These are phyloP conservation scores for Yueomyces sp. DNA, from an alignment of 805 yeast species.

Conservation along the genomic window DNA sequence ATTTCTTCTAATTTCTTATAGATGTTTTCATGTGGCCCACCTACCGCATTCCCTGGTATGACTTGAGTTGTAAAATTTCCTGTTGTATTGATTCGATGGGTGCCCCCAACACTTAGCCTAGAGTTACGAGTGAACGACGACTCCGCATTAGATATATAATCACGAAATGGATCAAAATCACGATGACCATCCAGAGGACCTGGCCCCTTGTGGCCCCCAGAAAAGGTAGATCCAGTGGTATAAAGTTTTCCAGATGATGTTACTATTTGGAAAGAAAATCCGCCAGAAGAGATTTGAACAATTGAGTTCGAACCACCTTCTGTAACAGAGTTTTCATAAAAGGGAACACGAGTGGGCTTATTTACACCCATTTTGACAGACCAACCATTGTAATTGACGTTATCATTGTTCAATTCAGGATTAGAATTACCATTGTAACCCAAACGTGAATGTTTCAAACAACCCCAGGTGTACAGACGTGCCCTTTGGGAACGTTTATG, in stretches of 20 bases:
- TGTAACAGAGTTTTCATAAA: slow-evolving; percentile 9
- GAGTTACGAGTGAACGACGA: slow-evolving; percentile 6
- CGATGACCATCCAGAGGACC: slow-evolving; percentile 24
- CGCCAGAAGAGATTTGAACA: slow-evolving; percentile 40
- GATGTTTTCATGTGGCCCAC: slow-evolving; percentile 17
- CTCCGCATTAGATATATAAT: slow-evolving; percentile 14
- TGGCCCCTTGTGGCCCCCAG: slow-evolving; percentile 30
- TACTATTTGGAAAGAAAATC: slow-evolving; percentile 48
- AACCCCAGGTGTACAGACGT: slow-evolving; percentile 23
- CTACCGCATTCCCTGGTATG: not conserved
- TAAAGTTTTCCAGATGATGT: slow-evolving; percentile 43
- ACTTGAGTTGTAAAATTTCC: slow-evolving; percentile 6
- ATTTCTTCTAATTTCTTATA: slow-evolving; percentile 15
- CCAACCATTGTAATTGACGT: slow-evolving; percentile 11
- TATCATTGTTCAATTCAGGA: slow-evolving; percentile 5
- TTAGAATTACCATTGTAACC: slow-evolving; percentile 19
- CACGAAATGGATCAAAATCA: slow-evolving; percentile 25
- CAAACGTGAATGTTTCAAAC: slow-evolving; percentile 19
- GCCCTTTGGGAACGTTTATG: slow-evolving; percentile 10
- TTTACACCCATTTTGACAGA: slow-evolving; percentile 19
- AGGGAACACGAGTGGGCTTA: slow-evolving; percentile 19
- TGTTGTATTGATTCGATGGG: slow-evolving; percentile 11
- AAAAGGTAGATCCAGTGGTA: slow-evolving; percentile 36
- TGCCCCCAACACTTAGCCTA: slow-evolving; percentile 6
- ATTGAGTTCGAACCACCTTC: slow-evolving; percentile 6